phyloP scores from a whole-genome alignment of 1,284 basidiomycete genomes.

The Pisolithus thermaeus region DNA sequence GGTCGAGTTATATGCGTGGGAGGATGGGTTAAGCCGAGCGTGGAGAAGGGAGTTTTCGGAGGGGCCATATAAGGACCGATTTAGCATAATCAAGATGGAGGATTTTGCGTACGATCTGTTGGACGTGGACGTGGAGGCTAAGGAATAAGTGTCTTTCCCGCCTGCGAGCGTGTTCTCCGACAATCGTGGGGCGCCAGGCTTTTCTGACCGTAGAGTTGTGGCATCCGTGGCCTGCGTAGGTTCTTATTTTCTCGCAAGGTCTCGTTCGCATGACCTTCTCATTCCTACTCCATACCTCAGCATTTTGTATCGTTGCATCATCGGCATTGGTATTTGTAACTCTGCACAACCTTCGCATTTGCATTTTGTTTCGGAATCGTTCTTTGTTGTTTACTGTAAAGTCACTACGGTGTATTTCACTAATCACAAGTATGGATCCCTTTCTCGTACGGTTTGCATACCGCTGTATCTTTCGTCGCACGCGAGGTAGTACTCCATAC shows the following conservation, averaged over 20 bases:
- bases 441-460: too few relatives aligned
- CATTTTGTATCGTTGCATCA: neutral
- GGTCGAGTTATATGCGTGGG: constrained; percentile 85
- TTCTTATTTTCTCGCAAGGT: neutral
- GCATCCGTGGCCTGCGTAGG: neutral
- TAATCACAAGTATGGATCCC: neutral
- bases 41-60: constrained; percentile 67
- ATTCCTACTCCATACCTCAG: neutral
- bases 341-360: neutral
- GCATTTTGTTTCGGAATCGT: neutral
- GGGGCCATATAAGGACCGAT: constrained; percentile 36
- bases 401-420: neutral
- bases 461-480: too few relatives aligned
- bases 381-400: neutral
- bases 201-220: neutral
- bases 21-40: constrained; percentile 66
- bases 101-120: constrained; percentile 54
- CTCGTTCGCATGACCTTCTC: neutral
- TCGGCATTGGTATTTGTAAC: neutral
- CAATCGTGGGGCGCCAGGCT: neutral
- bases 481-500: too few relatives aligned
- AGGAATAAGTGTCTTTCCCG: neutral
- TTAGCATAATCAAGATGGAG: constrained; percentile 55
- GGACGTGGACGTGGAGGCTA: constrained; percentile 29
- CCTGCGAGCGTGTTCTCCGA: neutral